Percentiles rank a stretch among this genome's conserved stretches.
These are phyloP conservation scores for Tolypocladium tundrense DNA, from an alignment of 2,329 filamentous ascomycete species.

Conservation along the genomic window DNA sequence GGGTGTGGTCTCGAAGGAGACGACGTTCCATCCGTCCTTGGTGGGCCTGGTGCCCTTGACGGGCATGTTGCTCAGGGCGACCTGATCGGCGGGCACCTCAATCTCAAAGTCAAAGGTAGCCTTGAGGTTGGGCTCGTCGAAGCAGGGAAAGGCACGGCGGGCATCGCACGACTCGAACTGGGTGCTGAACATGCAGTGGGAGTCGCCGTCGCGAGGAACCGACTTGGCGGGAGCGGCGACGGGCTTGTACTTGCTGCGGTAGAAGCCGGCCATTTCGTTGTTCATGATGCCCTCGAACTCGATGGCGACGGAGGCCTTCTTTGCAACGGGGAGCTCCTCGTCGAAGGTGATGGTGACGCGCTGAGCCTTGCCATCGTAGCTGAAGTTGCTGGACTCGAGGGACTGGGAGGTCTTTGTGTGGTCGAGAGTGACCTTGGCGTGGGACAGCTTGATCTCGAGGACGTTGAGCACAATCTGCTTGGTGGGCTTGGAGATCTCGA, in stretches of 20 bases:
- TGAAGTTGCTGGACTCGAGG: slow-evolving; percentile 55
- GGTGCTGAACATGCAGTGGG: slow-evolving; percentile 76
- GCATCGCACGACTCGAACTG: slow-evolving; percentile 98
- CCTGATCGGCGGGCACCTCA: slow-evolving; percentile 79
- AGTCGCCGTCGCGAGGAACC: slow-evolving; percentile 62
- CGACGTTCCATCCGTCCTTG: slow-evolving; percentile 56
- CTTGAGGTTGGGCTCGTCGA: slow-evolving; percentile 96
- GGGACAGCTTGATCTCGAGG: slow-evolving; percentile 69
- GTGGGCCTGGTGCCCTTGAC: slow-evolving; percentile 57
- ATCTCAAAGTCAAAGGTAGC: slow-evolving; percentile 91
- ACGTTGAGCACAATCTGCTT: slow-evolving; percentile 77
- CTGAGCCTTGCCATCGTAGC: slow-evolving; percentile 76
- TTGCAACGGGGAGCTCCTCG: slow-evolving; percentile 56
- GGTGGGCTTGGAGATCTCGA: slow-evolving; percentile 60
- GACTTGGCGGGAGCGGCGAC: slow-evolving; percentile 59
- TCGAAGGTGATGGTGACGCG: slow-evolving; percentile 70
- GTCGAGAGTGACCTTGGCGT: slow-evolving; percentile 49
- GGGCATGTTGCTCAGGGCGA: slow-evolving; percentile 92
- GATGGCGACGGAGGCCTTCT: slow-evolving; percentile 57
- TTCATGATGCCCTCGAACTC: slow-evolving; percentile 76
- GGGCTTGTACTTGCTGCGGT: slow-evolving; percentile 88
- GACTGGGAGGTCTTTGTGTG: slow-evolving; percentile 46
- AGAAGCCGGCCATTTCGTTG: slow-evolving; percentile 88
- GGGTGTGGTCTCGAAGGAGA: slow-evolving; percentile 75
- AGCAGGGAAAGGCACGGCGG: slow-evolving; percentile 90